These are phyloP conservation scores for Mucor racemosus DNA, from an alignment of 371 early-diverging fungal genomes.

Conservation along the genomic window DNA sequence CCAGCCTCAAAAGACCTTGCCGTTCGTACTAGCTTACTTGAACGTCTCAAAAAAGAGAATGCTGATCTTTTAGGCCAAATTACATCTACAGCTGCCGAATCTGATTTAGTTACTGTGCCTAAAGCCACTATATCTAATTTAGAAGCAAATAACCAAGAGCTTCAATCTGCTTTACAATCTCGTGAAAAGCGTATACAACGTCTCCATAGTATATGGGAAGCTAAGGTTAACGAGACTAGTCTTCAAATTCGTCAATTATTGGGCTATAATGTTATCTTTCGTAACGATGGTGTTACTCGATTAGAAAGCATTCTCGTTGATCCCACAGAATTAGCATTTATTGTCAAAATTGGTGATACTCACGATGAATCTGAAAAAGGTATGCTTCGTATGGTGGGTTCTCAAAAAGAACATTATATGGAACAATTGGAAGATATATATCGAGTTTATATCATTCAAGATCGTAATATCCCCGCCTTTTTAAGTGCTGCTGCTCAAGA, in stretches of 20 bases:
- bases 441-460: constrained; percentile 66
- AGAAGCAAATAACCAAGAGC: constrained; percentile 55
- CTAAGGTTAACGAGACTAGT: constrained; percentile 71
- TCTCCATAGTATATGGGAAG: constrained; percentile 61
- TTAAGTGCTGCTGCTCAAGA: constrained; percentile 74
- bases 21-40: constrained; percentile 66
- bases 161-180: constrained; percentile 50
- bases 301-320: constrained; percentile 68
- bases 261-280: constrained; percentile 78
- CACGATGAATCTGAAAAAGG: constrained; percentile 34
- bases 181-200: constrained; percentile 69
- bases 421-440: constrained; percentile 57
- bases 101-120: constrained; percentile 50
- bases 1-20: constrained; percentile 70
- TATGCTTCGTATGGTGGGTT: constrained; percentile 67
- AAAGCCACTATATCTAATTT: constrained; percentile 58
- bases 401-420: constrained; percentile 62
- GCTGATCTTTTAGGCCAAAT: constrained; percentile 6
- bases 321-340: constrained; percentile 61
- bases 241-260: constrained; percentile 52
- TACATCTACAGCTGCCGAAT: constrained; percentile 22
- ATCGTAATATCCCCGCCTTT: constrained; percentile 78
- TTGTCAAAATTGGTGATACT: constrained; percentile 64
- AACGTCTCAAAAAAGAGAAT: constrained; percentile 68
- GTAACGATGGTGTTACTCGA: constrained; percentile 71